A percentile compares a stretch with the other conserved stretches of the same genome.
Conservation (phyloP, 192 early-diverging fungal genomes). For the Piromyces sp. region DNA sequence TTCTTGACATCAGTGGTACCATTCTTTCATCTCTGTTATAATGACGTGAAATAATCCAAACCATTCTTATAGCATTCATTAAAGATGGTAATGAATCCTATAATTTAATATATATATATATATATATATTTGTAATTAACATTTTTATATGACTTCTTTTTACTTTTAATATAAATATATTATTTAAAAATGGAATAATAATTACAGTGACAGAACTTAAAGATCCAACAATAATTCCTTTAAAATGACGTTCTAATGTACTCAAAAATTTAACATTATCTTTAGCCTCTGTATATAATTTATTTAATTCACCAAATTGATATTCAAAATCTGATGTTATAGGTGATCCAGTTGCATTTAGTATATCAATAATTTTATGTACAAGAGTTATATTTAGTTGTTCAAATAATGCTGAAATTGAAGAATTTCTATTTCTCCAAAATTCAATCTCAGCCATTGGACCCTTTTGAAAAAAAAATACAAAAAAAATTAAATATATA, state of each 20-base stretch:
- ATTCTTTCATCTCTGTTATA: slow-evolving; percentile 48
- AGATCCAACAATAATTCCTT: slow-evolving; percentile 33
- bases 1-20: slow-evolving; percentile 41
- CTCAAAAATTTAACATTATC: slow-evolving; percentile 49
- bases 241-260: slow-evolving; percentile 44
- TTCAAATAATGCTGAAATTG: slow-evolving; percentile 33
- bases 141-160: too few species aligned
- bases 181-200: neutral
- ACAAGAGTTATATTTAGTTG: slow-evolving; percentile 39
- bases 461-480: slow-evolving; percentile 10
- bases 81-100: slow-evolving; percentile 31
- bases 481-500: neutral
- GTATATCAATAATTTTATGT: slow-evolving; percentile 27
- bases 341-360: slow-evolving; percentile 17
- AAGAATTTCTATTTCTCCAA: slow-evolving; percentile 36
- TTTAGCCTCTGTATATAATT: slow-evolving; percentile 40
- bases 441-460: slow-evolving; percentile 43
- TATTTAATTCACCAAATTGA: slow-evolving; percentile 33
- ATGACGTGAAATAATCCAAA: slow-evolving; percentile 49
- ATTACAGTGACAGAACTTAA: slow-evolving; percentile 23
- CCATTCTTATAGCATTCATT: slow-evolving; percentile 45
- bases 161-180: neutral
- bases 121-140: too few species aligned
- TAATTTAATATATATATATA: too few species aligned
- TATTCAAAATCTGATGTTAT: slow-evolving; percentile 28